Evolutionary conservation across 1,284 basidiomycete species (phyloP).

Genomic region (Veloboletus limbatus): DNA sequence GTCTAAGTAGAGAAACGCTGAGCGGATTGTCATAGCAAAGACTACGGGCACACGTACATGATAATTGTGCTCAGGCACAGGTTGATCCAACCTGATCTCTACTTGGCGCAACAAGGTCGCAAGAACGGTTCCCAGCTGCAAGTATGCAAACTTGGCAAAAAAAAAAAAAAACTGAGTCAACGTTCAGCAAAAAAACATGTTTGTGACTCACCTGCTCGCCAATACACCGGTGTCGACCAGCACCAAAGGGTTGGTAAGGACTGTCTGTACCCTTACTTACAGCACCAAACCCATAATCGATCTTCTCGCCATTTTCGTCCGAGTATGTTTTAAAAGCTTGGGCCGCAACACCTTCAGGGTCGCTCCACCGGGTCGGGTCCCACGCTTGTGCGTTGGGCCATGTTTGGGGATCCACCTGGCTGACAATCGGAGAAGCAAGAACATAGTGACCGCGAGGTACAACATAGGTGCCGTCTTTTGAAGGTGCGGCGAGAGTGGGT

Average conservation of each 20-base stretch:
- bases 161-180: slow-evolving; percentile 8
- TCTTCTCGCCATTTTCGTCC: slow-evolving; percentile 78
- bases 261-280: slow-evolving; percentile 92
- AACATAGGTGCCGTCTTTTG: slow-evolving; percentile 72
- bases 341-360: slow-evolving; percentile 72
- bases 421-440: slow-evolving; percentile 86
- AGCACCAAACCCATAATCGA: slow-evolving; percentile 94
- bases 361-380: slow-evolving; percentile 85
- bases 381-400: slow-evolving; percentile 79
- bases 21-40: background rate
- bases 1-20: slow-evolving; percentile 39
- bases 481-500: slow-evolving; percentile 73
- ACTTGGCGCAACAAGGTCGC: slow-evolving; percentile 75
- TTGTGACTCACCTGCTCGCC: slow-evolving; percentile 75
- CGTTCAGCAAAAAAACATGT: background rate
- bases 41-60: slow-evolving; percentile 56
- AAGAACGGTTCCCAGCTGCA: slow-evolving; percentile 89
- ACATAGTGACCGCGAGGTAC: slow-evolving; percentile 93
- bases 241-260: slow-evolving; percentile 95
- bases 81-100: slow-evolving; percentile 66
- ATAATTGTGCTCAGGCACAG: slow-evolving; percentile 86
- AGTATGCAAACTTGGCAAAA: slow-evolving; percentile 78
- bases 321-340: slow-evolving; percentile 73
- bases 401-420: slow-evolving; percentile 82
- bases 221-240: slow-evolving; percentile 92